These are phyloP conservation scores for Odontarrhena argentea DNA, from an alignment of 345 rosid species.

Conservation along the genomic window DNA sequence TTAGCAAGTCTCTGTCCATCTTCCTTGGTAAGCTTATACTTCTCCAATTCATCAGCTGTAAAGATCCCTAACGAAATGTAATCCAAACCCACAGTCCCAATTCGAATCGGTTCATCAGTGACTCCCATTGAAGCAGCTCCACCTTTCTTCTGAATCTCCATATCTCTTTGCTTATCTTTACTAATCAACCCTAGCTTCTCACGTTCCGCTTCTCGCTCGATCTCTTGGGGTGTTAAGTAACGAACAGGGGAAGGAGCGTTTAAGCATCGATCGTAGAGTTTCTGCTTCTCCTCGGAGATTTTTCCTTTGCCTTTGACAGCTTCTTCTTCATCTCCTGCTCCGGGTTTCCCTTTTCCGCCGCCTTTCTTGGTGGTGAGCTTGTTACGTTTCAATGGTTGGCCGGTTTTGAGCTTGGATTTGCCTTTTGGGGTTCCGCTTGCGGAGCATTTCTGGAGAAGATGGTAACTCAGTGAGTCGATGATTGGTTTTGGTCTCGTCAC, in stretches of 20 bases:
- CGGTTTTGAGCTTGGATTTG: slow-evolving; percentile 59
- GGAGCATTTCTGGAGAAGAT: slow-evolving; percentile 64
- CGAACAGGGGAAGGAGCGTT: slow-evolving; percentile 89
- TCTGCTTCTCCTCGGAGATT: slow-evolving; percentile 51
- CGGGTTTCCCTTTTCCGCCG: not conserved
- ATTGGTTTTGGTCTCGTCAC: slow-evolving; percentile 45
- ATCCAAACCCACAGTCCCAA: slow-evolving; percentile 85
- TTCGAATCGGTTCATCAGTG: slow-evolving; percentile 67
- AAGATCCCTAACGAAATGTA: slow-evolving; percentile 77
- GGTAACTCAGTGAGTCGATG: slow-evolving; percentile 40
- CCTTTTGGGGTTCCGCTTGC: slow-evolving; percentile 83
- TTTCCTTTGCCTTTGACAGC: slow-evolving; percentile 43
- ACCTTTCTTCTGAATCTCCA: slow-evolving; percentile 77
- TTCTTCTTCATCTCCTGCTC: slow-evolving; percentile 28
- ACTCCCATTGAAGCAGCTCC: slow-evolving; percentile 71
- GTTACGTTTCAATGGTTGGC: slow-evolving; percentile 56
- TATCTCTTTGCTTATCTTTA: slow-evolving; percentile 72
- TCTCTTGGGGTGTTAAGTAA: slow-evolving; percentile 59
- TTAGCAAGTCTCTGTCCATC: slow-evolving; percentile 82
- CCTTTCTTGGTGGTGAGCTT: slow-evolving; percentile 64
- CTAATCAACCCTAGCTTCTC: slow-evolving; percentile 83
- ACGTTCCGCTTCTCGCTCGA: slow-evolving; percentile 73
- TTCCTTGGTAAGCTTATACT: slow-evolving; percentile 79
- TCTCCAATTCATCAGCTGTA: slow-evolving; percentile 69
- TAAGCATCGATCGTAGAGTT: slow-evolving; percentile 68